Evolutionary conservation across 768 basidiomycete genomes (phyloP).

Genomic region (Xerocomus spinulosus): DNA sequence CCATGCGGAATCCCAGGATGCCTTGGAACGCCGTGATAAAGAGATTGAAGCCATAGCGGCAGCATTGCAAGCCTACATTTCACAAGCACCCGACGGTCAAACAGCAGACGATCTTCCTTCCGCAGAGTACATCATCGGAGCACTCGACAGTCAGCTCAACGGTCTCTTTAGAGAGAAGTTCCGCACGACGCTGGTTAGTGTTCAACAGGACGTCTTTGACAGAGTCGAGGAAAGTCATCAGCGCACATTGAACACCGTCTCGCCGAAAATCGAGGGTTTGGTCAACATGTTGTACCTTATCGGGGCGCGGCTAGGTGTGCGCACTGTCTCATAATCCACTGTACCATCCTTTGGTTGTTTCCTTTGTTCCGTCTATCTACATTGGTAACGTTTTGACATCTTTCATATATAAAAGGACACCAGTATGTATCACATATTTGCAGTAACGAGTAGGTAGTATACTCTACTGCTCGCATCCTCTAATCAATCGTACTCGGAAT

Average conservation of each 20-base stretch:
- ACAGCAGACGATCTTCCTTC: constrained; percentile 19
- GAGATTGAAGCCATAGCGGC: constrained; percentile 29
- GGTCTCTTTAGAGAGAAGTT: constrained; percentile 25
- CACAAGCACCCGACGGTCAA: constrained; percentile 20
- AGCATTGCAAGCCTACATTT: constrained; percentile 30
- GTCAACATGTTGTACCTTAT: constrained; percentile 31
- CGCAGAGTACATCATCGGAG: constrained; percentile 28
- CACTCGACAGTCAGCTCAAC: constrained; percentile 23
- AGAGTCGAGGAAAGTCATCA: constrained; percentile 20
- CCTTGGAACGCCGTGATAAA: constrained; percentile 17
- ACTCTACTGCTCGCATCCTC: background rate
- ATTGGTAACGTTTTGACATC: background rate
- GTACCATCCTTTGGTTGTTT: background rate
- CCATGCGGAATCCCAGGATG: constrained; percentile 11
- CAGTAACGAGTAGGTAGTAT: constrained; percentile 1
- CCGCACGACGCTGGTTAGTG: constrained; percentile 9
- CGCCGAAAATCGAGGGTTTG: constrained; percentile 24
- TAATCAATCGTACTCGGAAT: constrained; percentile 69
- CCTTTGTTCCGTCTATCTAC: background rate
- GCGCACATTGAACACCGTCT: constrained; percentile 22
- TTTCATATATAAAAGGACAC: too few species aligned
- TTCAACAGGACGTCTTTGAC: constrained; percentile 24
- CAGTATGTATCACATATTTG: constrained; percentile 19
- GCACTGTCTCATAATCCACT: too few species aligned
- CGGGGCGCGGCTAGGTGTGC: constrained; percentile 18